Conservation (phyloP, 208 protist genomes). For the Tetramitus jugosus region DNA sequence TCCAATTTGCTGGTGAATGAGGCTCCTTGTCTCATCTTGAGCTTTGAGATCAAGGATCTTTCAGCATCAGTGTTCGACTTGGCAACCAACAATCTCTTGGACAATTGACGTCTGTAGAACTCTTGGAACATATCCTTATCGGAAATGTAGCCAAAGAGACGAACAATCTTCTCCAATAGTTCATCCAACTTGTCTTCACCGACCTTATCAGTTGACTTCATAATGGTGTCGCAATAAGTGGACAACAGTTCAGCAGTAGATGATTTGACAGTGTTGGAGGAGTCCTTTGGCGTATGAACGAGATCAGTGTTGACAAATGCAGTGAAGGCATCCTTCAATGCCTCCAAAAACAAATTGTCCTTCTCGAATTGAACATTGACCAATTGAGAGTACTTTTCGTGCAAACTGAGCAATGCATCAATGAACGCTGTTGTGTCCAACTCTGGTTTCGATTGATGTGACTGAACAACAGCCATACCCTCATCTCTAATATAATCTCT, state of each 20-base stretch:
- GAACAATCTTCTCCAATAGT: conserved; percentile 51
- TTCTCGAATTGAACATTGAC: neutral
- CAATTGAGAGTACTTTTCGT: neutral
- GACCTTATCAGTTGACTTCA: conserved; percentile 7
- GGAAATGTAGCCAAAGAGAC: conserved; percentile 55
- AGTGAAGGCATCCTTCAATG: conserved; percentile 12
- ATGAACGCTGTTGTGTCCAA: neutral
- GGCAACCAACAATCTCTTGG: conserved; percentile 61
- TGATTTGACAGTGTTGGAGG: neutral
- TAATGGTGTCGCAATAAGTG: conserved; percentile 13
- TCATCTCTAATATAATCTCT: conserved; percentile 17
- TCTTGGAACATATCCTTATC: conserved; percentile 76
- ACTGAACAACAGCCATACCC: neutral
- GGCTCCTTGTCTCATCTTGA: conserved; percentile 59
- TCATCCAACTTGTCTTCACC: conserved; percentile 58
- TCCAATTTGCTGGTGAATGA: conserved; percentile 69
- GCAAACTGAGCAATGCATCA: neutral
- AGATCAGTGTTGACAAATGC: neutral
- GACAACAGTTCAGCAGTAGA: conserved; percentile 17
- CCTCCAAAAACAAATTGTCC: neutral
- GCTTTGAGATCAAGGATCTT: conserved; percentile 58
- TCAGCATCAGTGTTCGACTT: conserved; percentile 59
- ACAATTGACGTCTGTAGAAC: conserved; percentile 73
- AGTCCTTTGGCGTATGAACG: neutral
- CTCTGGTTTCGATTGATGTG: neutral